Evolutionary conservation across 2,329 filamentous ascomycete species (phyloP).

Genomic region (Penicillium expansum): DNA sequence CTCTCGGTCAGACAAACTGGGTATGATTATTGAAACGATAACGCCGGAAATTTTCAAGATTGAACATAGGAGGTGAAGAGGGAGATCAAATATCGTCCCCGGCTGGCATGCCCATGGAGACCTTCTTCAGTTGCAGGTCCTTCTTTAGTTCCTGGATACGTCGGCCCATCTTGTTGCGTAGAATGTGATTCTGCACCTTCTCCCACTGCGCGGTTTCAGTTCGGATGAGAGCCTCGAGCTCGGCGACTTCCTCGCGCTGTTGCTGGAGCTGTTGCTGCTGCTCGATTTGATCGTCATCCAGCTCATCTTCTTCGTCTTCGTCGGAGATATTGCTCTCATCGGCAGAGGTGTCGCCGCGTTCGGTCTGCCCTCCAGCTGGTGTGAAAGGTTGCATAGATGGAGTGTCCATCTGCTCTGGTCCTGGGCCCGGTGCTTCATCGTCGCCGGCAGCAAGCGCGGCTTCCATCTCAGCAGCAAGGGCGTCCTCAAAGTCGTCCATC

Average conservation of each 20-base stretch:
- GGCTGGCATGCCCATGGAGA: conserved; percentile 39
- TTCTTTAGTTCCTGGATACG: conserved; percentile 46
- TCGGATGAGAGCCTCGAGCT: conserved; percentile 42
- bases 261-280: conserved; percentile 43
- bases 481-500: conserved; percentile 41
- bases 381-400: conserved; percentile 34
- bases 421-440: conserved; percentile 26
- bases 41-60: background rate
- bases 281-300: conserved; percentile 46
- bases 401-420: conserved; percentile 31
- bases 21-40: conserved; percentile 2
- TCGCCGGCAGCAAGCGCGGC: conserved; percentile 42
- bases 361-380: conserved; percentile 22
- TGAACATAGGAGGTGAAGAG: conserved; percentile 28
- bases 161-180: conserved; percentile 45
- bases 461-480: conserved; percentile 46
- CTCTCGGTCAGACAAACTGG: conserved; percentile 1
- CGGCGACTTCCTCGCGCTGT: conserved; percentile 45
- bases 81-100: conserved; percentile 30
- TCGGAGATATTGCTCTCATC: conserved; percentile 43
- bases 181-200: conserved; percentile 39
- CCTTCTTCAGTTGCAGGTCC: conserved; percentile 45
- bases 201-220: conserved; percentile 42
- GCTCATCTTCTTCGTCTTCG: conserved; percentile 36
- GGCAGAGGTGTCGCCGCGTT: conserved; percentile 37